These are phyloP conservation scores for Coemansia sp. DNA, from an alignment of 192 early-diverging fungal species.

Conservation along the genomic window DNA sequence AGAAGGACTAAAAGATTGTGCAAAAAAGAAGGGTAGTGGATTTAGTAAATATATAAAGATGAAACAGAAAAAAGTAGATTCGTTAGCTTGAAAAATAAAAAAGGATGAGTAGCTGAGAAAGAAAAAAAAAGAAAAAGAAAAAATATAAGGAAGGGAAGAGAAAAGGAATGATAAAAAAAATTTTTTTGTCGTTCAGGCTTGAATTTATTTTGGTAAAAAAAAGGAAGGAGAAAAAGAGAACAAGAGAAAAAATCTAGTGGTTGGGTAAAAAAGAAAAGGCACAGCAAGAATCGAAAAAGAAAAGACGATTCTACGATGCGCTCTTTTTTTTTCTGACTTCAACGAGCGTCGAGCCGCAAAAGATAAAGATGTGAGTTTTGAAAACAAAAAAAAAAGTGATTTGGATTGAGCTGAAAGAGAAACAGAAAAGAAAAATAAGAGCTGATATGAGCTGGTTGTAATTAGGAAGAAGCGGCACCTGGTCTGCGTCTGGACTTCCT, in stretches of 20 bases:
- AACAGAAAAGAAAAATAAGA: background rate
- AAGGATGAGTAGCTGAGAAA: background rate
- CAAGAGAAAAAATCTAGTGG: background rate
- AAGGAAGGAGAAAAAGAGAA: background rate
- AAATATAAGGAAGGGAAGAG: background rate
- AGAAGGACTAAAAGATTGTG: background rate
- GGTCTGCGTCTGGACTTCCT: constrained; percentile 59
- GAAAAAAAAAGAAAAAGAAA: background rate
- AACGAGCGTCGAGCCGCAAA: too few relatives aligned
- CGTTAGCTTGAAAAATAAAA: background rate
- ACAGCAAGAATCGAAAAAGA: background rate
- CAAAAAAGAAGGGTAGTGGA: background rate
- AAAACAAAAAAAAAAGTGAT: background rate
- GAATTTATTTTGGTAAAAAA: background rate
- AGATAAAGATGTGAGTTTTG: constrained; percentile 4
- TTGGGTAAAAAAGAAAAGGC: background rate
- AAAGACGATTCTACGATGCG: too few relatives aligned
- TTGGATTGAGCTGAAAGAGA: constrained; percentile 2
- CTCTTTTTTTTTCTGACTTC: too few relatives aligned
- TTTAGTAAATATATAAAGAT: background rate
- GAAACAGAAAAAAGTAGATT: background rate
- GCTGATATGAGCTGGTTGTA: background rate
- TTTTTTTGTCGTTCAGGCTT: background rate
- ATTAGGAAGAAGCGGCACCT: constrained; percentile 5
- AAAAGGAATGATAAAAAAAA: background rate